Base-by-base conservation (phyloP, 805 yeast species). In the Dipodascus geniculatus region DNA sequence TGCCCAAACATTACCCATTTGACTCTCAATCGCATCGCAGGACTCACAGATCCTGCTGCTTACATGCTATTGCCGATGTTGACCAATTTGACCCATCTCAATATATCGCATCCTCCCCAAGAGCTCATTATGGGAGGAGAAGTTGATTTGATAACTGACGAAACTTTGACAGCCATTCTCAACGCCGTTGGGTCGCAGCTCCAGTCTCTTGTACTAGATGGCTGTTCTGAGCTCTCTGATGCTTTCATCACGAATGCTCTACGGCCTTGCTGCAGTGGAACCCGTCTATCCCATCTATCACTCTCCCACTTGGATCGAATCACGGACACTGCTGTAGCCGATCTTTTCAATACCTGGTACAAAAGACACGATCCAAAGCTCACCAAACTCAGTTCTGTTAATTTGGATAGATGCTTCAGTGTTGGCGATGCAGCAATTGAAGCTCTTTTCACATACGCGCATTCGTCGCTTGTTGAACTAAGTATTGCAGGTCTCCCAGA, bases 171-270 rank as follows among this genome's bases (percentile, higher is more conserved):
- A 23, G 80, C 79, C 51, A 66, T 87, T 0, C 62, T 89, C 23
- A 60, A 62, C 48, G 53, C 56, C 23, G 56, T 68, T 31, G 95
- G 96, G 3, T 76, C 77, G 11, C 72, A 81, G 1, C 68, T 93
- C 49, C 72, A 71, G 47, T 64, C 75, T 1, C 70, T 93, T 28
- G 73, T 73, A 19, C 70, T 93, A 16, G 87, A 84, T 62, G 95
- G 95, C 0, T 87, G 96, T 60, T 65, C 80, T 0, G 81, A 73
- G 1, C 68, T 93, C 20, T 83, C 96, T 0, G 96, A 89, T 62
- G 72, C 70, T 1, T 75, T 82, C 54, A 57, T 78, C 22, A 50
- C 52, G 1, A 79, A 79, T 38, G 93, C 90, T 0, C 60, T 83
- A 3, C 72, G 75, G 49, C 78, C 78, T 22, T 82, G 80, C 62